Conservation (phyloP, 1,139 yeast species). For the Pneumocystis jirovecii region DNA sequence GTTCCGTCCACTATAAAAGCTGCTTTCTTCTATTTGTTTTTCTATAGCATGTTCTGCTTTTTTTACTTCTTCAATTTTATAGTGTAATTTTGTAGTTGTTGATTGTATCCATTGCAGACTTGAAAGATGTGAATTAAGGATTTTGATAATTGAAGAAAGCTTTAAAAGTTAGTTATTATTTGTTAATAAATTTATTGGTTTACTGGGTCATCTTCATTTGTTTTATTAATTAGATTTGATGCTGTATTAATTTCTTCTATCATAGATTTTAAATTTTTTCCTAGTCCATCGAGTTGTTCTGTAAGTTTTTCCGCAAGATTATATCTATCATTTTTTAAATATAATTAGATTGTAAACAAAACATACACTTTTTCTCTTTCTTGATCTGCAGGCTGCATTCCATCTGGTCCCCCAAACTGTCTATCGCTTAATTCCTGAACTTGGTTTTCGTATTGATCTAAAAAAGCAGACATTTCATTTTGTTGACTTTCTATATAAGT, state of each 20-base stretch:
- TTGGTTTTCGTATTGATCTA: constrained; percentile 75
- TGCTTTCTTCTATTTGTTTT: neutral
- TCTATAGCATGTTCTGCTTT: constrained; percentile 14
- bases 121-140: constrained; percentile 77
- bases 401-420: constrained; percentile 23
- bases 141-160: constrained; percentile 49
- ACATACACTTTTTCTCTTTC: constrained; percentile 82
- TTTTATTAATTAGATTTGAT: constrained; percentile 64
- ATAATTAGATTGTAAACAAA: neutral
- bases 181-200: neutral
- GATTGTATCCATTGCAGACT: constrained; percentile 77
- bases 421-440: constrained; percentile 38
- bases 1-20: neutral
- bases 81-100: constrained; percentile 52
- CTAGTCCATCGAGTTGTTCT: constrained; percentile 63
- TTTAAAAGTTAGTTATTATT: neutral
- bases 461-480: constrained; percentile 67
- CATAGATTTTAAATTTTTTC: constrained; percentile 57
- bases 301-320: constrained; percentile 67
- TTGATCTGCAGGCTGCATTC: constrained; percentile 45
- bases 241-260: constrained; percentile 78
- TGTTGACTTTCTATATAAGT: constrained; percentile 83
- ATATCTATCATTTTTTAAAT: neutral
- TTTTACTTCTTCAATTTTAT: constrained; percentile 37
- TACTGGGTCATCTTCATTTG: constrained; percentile 27